Percentiles rank a stretch among this genome's conserved stretches.
Evolutionary conservation across 1,284 basidiomycete species (phyloP).

Genomic region (Kwoniella shivajii): DNA sequence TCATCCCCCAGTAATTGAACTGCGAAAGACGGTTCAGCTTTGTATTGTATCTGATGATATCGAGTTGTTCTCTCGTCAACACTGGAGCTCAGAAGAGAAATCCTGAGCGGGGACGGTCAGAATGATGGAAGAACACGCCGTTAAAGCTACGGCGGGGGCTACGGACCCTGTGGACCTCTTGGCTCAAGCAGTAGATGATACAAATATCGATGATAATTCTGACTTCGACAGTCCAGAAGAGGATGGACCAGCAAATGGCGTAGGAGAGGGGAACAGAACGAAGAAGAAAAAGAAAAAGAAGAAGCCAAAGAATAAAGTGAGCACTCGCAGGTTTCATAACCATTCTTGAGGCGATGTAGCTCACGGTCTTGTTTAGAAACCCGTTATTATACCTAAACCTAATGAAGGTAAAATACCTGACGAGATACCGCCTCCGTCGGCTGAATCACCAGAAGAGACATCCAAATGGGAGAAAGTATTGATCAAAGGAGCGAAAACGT

Average conservation of each 20-base stretch:
- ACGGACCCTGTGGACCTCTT: neutral
- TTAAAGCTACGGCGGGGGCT: too few species aligned
- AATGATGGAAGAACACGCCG: too few species aligned
- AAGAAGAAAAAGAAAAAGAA: conserved; percentile 30
- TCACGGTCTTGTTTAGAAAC: conserved; percentile 5
- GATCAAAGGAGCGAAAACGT: conserved; percentile 14
- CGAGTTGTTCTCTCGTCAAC: too few species aligned
- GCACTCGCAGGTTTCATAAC: neutral
- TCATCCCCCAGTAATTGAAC: too few species aligned
- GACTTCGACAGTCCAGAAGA: neutral
- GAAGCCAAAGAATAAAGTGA: conserved; percentile 16
- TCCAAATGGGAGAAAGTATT: conserved; percentile 31
- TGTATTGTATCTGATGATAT: too few species aligned
- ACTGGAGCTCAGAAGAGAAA: too few species aligned
- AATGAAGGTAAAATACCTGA: conserved; percentile 29
- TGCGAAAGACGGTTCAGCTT: too few species aligned
- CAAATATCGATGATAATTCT: neutral
- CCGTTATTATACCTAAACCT: neutral
- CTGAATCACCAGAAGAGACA: conserved; percentile 24
- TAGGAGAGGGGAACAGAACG: conserved; percentile 19
- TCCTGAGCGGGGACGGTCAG: too few species aligned
- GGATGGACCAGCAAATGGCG: neutral
- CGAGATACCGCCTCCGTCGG: conserved; percentile 12
- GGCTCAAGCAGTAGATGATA: conserved; percentile 1
- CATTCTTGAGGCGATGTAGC: neutral